phyloP scores from a whole-genome alignment of 78 protist genomes.

The Dictyostelium citrinum region DNA sequence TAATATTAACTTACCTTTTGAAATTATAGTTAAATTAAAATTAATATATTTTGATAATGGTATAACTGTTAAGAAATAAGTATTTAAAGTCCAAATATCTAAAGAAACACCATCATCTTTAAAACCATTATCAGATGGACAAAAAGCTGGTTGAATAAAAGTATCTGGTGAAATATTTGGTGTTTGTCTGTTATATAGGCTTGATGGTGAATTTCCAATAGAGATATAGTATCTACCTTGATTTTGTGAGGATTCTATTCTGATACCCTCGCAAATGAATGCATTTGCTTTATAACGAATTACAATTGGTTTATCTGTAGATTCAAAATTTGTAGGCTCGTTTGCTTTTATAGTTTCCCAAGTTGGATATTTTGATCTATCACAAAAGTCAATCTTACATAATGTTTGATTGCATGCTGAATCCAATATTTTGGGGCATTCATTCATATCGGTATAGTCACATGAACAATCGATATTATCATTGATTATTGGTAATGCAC shows the following conservation, averaged over 20 bases:
- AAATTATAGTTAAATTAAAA: background rate
- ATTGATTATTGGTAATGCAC: background rate
- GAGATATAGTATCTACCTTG: background rate
- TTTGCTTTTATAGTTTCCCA: slow-evolving; percentile 43
- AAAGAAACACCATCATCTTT: background rate
- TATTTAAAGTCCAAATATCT: slow-evolving; percentile 11
- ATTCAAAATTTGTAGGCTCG: background rate
- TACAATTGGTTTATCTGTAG: background rate
- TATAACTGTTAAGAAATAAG: slow-evolving; percentile 27
- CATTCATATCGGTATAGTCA: slow-evolving; percentile 15
- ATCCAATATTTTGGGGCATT: background rate
- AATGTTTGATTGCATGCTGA: background rate
- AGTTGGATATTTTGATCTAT: background rate
- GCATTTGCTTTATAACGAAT: slow-evolving; percentile 50
- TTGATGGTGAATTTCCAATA: background rate
- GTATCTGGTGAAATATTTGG: background rate
- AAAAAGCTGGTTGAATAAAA: background rate
- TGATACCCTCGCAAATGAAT: slow-evolving; percentile 28
- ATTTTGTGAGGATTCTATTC: background rate
- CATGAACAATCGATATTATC: slow-evolving; percentile 18
- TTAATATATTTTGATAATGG: background rate
- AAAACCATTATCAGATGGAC: slow-evolving; percentile 64
- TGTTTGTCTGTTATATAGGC: background rate
- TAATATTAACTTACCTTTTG: background rate
- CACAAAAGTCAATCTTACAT: background rate